phyloP scores from a whole-genome alignment of 805 yeast species.

The Yamadazyma philogaea region DNA sequence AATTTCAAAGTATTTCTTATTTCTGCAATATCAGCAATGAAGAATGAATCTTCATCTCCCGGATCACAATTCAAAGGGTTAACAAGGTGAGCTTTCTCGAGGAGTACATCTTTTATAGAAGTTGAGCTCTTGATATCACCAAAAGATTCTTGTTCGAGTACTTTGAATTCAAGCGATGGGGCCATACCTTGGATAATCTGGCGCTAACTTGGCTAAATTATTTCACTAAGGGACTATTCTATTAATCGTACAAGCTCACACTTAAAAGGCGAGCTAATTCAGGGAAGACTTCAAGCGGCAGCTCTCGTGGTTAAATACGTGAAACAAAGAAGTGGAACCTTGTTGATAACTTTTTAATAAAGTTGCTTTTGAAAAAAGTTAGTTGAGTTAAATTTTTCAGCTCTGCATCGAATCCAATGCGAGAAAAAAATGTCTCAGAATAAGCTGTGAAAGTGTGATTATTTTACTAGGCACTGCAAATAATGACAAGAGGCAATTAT shows the following conservation, averaged over 20 bases:
- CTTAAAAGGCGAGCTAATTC: slow-evolving; percentile 28
- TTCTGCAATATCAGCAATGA: slow-evolving; percentile 80
- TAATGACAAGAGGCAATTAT: not conserved
- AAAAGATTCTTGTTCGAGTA: slow-evolving; percentile 6
- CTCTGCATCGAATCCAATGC: slow-evolving; percentile 1
- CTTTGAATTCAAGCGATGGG: slow-evolving; percentile 17
- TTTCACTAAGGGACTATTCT: slow-evolving; percentile 11
- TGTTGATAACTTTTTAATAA: slow-evolving; percentile 1
- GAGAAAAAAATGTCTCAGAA: slow-evolving; percentile 1
- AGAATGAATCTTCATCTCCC: slow-evolving; percentile 83
- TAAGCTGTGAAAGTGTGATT: not conserved
- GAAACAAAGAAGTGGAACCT: not conserved
- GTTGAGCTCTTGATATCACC: not conserved
- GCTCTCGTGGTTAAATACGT: slow-evolving; percentile 32
- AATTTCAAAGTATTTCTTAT: slow-evolving; percentile 56
- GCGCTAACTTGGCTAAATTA: slow-evolving; percentile 1
- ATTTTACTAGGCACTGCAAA: no score
- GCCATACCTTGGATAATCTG: slow-evolving; percentile 19
- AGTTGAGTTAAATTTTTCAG: slow-evolving; percentile 1
- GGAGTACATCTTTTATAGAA: slow-evolving; percentile 4
- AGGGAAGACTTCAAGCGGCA: slow-evolving; percentile 40
- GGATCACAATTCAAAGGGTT: slow-evolving; percentile 61
- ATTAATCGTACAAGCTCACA: slow-evolving; percentile 22
- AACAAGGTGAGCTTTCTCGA: slow-evolving; percentile 21
- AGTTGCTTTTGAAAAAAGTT: slow-evolving; percentile 5